A percentile compares a stretch with the other conserved stretches of the same genome.
These are phyloP conservation scores for Ogataea hybrid DNA, from an alignment of 1,139 yeast genomes.

Conservation along the genomic window DNA sequence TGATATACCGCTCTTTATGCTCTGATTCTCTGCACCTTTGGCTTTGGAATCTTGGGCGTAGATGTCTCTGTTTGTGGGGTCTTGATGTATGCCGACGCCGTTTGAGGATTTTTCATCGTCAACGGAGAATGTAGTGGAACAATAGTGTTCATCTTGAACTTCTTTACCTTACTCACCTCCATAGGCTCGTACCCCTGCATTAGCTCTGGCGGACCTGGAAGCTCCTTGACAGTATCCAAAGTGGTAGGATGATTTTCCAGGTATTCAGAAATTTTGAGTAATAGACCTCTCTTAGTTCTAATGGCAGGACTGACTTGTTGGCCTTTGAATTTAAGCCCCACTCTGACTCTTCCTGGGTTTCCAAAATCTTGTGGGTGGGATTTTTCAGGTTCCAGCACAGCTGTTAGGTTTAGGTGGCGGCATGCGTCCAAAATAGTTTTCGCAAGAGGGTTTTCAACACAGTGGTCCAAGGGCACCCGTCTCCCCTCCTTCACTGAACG, in stretches of 20 bases:
- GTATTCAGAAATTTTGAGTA: constrained; percentile 60
- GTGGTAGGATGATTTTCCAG: constrained; percentile 71
- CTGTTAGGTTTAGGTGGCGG: constrained; percentile 46
- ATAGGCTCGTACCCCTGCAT: constrained; percentile 51
- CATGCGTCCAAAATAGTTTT: constrained; percentile 72
- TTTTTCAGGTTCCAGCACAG: constrained; percentile 75
- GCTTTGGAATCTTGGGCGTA: constrained; percentile 43
- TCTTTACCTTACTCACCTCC: constrained; percentile 74
- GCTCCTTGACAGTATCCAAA: constrained; percentile 54
- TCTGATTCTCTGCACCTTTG: constrained; percentile 42
- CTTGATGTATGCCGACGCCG: constrained; percentile 67
- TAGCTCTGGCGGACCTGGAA: constrained; percentile 57
- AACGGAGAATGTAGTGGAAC: constrained; percentile 83
- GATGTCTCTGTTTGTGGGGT: constrained; percentile 30
- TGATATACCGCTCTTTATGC: constrained; percentile 25
- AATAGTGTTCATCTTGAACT: constrained; percentile 79
- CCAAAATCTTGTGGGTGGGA: constrained; percentile 97
- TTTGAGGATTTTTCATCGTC: constrained; percentile 81
- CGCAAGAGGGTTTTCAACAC: constrained; percentile 87
- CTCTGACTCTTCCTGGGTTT: constrained; percentile 91
- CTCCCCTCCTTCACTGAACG: constrained; percentile 83
- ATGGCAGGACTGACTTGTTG: constrained; percentile 38
- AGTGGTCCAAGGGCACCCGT: constrained; percentile 61
- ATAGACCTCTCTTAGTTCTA: constrained; percentile 64
- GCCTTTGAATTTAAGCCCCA: constrained; percentile 53